These are phyloP conservation scores for Aspergillus floridensis DNA, from an alignment of 2,329 filamentous ascomycete species.

Conservation along the genomic window DNA sequence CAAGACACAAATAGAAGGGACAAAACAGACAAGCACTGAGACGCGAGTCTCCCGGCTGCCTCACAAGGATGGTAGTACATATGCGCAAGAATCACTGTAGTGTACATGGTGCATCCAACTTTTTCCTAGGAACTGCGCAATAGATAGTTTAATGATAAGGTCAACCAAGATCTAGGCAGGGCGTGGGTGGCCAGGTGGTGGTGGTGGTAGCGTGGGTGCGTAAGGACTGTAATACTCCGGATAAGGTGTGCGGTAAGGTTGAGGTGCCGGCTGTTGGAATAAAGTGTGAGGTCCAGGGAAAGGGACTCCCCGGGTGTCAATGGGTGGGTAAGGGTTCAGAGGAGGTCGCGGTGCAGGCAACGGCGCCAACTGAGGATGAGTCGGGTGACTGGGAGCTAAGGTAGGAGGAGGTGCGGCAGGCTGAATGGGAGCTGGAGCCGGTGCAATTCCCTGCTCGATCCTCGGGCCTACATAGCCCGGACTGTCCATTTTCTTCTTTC, in stretches of 20 bases:
- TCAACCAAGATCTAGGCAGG: conserved; percentile 12
- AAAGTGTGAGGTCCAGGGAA: conserved; percentile 18
- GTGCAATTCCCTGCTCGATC: conserved; percentile 21
- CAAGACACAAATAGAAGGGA: conserved; percentile 10
- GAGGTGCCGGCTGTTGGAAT: conserved; percentile 21
- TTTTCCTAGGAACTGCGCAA: background rate
- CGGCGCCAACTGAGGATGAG: conserved; percentile 19
- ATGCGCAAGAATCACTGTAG: conserved; percentile 6
- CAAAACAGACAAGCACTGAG: background rate
- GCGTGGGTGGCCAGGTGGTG: conserved; percentile 20
- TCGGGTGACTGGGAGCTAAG: conserved; percentile 17
- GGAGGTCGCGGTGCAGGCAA: conserved; percentile 19
- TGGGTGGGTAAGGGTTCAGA: conserved; percentile 30
- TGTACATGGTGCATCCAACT: background rate
- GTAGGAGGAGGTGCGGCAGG: conserved; percentile 14
- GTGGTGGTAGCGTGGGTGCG: conserved; percentile 14
- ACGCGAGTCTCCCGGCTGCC: background rate
- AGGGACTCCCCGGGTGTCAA: conserved; percentile 23
- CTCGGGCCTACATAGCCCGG: conserved; percentile 20
- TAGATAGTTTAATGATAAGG: background rate
- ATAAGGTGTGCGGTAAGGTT: conserved; percentile 26
- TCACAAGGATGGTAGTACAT: conserved; percentile 9
- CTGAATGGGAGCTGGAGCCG: conserved; percentile 11
- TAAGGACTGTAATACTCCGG: conserved; percentile 24
- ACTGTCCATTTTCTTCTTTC: conserved; percentile 25